These are phyloP conservation scores for Monosporascus sp. DNA, from an alignment of 2,329 filamentous ascomycete species.

Conservation along the genomic window DNA sequence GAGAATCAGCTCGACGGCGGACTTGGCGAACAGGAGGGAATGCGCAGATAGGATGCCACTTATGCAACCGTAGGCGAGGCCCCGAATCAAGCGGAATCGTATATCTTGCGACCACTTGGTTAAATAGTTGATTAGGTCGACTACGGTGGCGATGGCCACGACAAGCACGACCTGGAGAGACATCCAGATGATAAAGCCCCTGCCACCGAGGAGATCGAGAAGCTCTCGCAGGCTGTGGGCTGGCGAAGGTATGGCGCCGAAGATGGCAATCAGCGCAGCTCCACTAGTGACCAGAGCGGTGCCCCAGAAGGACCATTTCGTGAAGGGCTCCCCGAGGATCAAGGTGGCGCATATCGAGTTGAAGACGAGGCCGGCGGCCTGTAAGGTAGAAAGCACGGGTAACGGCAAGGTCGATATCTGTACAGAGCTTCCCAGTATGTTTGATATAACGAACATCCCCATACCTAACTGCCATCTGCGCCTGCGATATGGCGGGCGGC, in stretches of 20 bases:
- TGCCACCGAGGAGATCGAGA: conserved; percentile 65
- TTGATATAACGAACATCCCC: conserved; percentile 93
- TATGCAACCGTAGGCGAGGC: conserved; percentile 82
- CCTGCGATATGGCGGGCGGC: conserved; percentile 81
- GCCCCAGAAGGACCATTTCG: conserved; percentile 83
- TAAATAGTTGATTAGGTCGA: conserved; percentile 50
- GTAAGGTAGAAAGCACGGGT: conserved; percentile 88
- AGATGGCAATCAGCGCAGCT: conserved; percentile 87
- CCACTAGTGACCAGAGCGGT: conserved; percentile 83
- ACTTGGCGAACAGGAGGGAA: conserved; percentile 88
- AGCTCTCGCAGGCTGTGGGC: conserved; percentile 84
- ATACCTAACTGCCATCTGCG: conserved; percentile 96
- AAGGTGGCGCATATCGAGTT: conserved; percentile 96
- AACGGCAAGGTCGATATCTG: conserved; percentile 95
- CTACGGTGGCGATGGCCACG: conserved; percentile 57
- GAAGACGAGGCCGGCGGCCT: conserved; percentile 94
- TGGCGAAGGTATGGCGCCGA: conserved; percentile 89
- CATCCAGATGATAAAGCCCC: conserved; percentile 86
- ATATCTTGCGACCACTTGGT: conserved; percentile 53
- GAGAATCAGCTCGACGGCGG: conserved; percentile 89
- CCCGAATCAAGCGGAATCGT: conserved; percentile 69
- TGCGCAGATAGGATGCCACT: conserved; percentile 93
- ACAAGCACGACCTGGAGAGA: conserved; percentile 70
- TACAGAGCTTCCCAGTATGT: conserved; percentile 89
- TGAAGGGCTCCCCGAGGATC: conserved; percentile 90